Conservation (phyloP, 1,284 basidiomycete genomes). For the Leccinum pachyderme region DNA sequence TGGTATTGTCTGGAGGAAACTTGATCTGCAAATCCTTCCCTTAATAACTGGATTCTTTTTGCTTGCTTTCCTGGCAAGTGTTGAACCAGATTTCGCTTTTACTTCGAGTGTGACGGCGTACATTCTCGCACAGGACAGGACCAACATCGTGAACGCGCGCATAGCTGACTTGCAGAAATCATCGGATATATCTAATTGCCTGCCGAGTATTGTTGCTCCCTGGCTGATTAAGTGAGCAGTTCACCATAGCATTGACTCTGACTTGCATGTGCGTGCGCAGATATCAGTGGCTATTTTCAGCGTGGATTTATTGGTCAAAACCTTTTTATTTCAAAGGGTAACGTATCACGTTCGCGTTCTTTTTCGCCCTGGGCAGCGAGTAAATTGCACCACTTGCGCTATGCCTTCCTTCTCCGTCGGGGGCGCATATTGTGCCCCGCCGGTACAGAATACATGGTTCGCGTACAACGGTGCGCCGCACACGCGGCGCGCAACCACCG, state of each 20-base stretch:
- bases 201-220: not conserved
- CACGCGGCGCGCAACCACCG: conserved; percentile 50
- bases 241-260: conserved; percentile 51
- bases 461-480: conserved; percentile 60
- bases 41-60: conserved; percentile 42
- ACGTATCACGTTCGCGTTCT: not conserved
- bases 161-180: conserved; percentile 57
- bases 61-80: conserved; percentile 16
- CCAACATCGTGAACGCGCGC: conserved; percentile 59
- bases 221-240: conserved; percentile 28
- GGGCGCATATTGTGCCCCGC: conserved; percentile 44
- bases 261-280: conserved; percentile 43
- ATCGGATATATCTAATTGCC: conserved; percentile 48
- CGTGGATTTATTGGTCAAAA: not conserved
- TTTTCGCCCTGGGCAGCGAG: conserved; percentile 12
- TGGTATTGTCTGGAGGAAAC: conserved; percentile 43
- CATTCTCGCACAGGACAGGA: conserved; percentile 28
- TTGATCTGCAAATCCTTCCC: conserved; percentile 48
- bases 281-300: not conserved
- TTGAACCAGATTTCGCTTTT: not conserved
- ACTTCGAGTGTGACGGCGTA: not conserved
- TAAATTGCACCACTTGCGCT: conserved; percentile 38
- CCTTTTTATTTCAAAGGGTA: not conserved
- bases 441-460: conserved; percentile 48
- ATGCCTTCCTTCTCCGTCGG: conserved; percentile 48